A percentile compares a stretch with the other conserved stretches of the same genome.
Conservation (phyloP, 352 stramenopile species). For the Globisporangium nunn region DNA sequence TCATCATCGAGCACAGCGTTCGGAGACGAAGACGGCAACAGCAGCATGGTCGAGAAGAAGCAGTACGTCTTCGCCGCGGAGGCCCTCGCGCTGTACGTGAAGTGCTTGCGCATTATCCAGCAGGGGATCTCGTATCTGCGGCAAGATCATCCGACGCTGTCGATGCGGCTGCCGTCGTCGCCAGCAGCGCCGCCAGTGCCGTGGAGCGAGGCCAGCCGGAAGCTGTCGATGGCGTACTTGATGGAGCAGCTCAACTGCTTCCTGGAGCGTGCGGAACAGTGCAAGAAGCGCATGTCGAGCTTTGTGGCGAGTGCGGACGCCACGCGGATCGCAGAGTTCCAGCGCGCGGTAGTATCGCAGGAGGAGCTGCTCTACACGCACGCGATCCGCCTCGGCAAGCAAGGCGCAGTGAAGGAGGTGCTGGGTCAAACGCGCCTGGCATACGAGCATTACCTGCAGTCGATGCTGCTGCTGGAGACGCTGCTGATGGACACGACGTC, state of each 20-base stretch:
- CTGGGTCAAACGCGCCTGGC: conserved; percentile 44
- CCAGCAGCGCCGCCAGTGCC: conserved; percentile 15
- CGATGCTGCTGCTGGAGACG: conserved; percentile 54
- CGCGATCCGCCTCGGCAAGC: conserved; percentile 49
- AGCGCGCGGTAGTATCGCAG: conserved; percentile 29
- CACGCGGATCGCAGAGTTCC: conserved; percentile 9
- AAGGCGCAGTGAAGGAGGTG: conserved; percentile 64
- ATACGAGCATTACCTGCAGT: conserved; percentile 56
- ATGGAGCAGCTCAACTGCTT: conserved; percentile 57
- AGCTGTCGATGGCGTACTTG: conserved; percentile 52
- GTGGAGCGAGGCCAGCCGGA: conserved; percentile 45
- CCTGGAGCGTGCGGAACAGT: conserved; percentile 57
- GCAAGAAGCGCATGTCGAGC: conserved; percentile 40
- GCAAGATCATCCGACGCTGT: conserved; percentile 36
- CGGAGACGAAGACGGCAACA: conserved; percentile 22
- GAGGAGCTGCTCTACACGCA: conserved; percentile 61
- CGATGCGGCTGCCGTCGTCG: conserved; percentile 14
- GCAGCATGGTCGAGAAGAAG: conserved; percentile 26
- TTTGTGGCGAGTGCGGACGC: conserved; percentile 12
- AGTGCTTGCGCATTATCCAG: conserved; percentile 60
- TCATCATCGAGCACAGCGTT: conserved; percentile 23
- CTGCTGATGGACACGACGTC: conserved; percentile 38
- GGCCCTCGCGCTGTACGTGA: conserved; percentile 58
- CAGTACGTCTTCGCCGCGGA: conserved; percentile 57
- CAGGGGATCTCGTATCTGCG: conserved; percentile 53